Evolutionary conservation across 2,329 filamentous ascomycete genomes (phyloP).

Genomic region (Dothiorella sarmentorum): DNA sequence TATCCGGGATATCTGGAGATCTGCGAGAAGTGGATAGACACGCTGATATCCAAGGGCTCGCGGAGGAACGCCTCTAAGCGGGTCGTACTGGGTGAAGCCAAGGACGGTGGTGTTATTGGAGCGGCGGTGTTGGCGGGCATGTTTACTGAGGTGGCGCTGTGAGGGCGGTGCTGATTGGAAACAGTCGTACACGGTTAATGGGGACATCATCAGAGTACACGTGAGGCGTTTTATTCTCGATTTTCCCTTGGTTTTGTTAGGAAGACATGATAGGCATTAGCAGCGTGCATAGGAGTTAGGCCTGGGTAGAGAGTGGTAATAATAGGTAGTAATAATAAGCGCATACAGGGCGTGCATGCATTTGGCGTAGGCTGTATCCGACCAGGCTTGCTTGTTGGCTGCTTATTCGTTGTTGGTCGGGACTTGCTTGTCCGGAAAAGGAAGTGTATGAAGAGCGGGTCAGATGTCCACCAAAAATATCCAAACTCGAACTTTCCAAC

Average conservation of each 20-base stretch:
- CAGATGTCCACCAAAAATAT: too few relatives aligned
- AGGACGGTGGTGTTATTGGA: slow-evolving; percentile 54
- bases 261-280: not conserved
- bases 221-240: too few relatives aligned
- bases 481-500: too few relatives aligned
- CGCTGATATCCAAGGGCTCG: slow-evolving; percentile 46
- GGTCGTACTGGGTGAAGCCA: slow-evolving; percentile 51
- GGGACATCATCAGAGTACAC: too few relatives aligned
- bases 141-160: slow-evolving; percentile 20
- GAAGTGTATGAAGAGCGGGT: too few relatives aligned
- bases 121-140: slow-evolving; percentile 54
- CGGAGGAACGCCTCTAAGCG: slow-evolving; percentile 39
- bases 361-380: too few relatives aligned
- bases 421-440: too few relatives aligned
- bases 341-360: too few relatives aligned
- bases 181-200: too few relatives aligned
- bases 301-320: not conserved
- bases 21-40: slow-evolving; percentile 66
- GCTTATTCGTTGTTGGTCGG: too few relatives aligned
- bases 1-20: slow-evolving; percentile 71
- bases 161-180: not conserved
- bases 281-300: slow-evolving; percentile 1
- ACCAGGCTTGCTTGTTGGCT: too few relatives aligned
- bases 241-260: not conserved
- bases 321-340: not conserved